Percentiles rank a stretch among this genome's conserved stretches.
Evolutionary conservation across 495 filamentous ascomycete species (phyloP).

Genomic region (Lophium mytilinum): DNA sequence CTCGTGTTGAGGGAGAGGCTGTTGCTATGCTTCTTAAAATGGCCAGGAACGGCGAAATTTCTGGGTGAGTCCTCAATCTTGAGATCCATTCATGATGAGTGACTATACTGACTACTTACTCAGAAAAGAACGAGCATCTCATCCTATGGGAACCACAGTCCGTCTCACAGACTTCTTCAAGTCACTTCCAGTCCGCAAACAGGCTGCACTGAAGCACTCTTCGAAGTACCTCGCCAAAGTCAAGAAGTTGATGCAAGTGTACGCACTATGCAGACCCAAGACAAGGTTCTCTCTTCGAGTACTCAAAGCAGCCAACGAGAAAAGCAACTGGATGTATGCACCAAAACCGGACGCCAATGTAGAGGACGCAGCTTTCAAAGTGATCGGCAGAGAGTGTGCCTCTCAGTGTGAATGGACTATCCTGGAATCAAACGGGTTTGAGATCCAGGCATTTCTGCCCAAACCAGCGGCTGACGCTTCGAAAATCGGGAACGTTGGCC

Average conservation of each 20-base stretch:
- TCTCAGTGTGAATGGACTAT: slow-evolving; percentile 43
- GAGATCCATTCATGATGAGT: not conserved
- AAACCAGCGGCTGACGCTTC: slow-evolving; percentile 42
- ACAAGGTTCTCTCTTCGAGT: slow-evolving; percentile 62
- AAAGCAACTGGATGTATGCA: slow-evolving; percentile 62
- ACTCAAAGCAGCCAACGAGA: slow-evolving; percentile 52
- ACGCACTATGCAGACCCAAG: slow-evolving; percentile 62
- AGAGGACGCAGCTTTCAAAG: slow-evolving; percentile 59
- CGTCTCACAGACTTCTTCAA: slow-evolving; percentile 60
- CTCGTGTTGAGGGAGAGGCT: slow-evolving; percentile 61
- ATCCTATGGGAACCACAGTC: slow-evolving; percentile 75
- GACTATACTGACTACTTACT: not conserved
- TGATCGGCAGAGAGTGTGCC: slow-evolving; percentile 59
- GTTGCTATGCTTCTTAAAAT: slow-evolving; percentile 50
- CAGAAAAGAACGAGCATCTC: slow-evolving; percentile 43
- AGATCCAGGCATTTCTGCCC: slow-evolving; percentile 54
- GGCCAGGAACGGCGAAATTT: slow-evolving; percentile 43
- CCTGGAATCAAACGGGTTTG: slow-evolving; percentile 31
- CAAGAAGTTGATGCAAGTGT: slow-evolving; percentile 61
- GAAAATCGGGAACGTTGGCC: slow-evolving; percentile 49
- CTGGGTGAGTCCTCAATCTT: slow-evolving; percentile 36
- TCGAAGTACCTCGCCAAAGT: slow-evolving; percentile 55
- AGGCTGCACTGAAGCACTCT: slow-evolving; percentile 53
- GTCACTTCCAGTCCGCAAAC: slow-evolving; percentile 63
- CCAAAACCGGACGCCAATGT: slow-evolving; percentile 47